A percentile compares a stretch with the other conserved stretches of the same genome.
phyloP scores from a whole-genome alignment of 2,329 filamentous ascomycete species.

The Trichophyton rubrum region DNA sequence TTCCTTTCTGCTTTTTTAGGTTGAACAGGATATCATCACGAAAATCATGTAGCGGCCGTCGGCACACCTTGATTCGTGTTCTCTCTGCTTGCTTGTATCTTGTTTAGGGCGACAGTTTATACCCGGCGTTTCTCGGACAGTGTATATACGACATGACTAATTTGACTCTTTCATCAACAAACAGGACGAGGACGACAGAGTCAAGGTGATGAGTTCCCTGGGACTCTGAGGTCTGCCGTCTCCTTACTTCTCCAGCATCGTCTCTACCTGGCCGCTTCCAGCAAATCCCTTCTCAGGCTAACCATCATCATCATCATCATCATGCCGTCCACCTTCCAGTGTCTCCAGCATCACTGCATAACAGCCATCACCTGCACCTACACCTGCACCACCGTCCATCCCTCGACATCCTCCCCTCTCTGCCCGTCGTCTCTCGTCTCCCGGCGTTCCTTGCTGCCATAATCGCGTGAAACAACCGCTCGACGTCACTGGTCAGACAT shows the following conservation, averaged over 20 bases:
- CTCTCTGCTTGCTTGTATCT: neutral
- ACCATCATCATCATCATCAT: neutral
- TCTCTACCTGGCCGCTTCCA: neutral
- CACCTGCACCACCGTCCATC: neutral
- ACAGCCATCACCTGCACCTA: neutral
- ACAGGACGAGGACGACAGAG: constrained; percentile 17
- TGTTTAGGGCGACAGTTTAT: constrained; percentile 1
- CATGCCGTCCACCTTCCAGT: neutral
- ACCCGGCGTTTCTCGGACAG: constrained; percentile 8
- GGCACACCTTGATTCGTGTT: neutral
- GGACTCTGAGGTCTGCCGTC: neutral
- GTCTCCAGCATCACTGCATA: neutral
- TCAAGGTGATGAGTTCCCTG: neutral
- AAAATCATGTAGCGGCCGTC: constrained; percentile 54
- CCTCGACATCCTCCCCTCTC: neutral
- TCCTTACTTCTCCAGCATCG: neutral
- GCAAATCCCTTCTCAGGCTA: neutral
- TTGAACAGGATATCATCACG: constrained; percentile 72
- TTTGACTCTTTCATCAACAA: constrained; percentile 18
- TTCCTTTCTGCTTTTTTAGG: constrained; percentile 40
- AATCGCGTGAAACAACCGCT: constrained; percentile 27
- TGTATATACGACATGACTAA: constrained; percentile 15
- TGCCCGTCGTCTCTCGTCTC: neutral
- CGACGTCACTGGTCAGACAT: constrained; percentile 29
- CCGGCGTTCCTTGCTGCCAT: neutral